Evolutionary conservation across 2,329 filamentous ascomycete species (phyloP).

Genomic region (Verticillium nubilum): DNA sequence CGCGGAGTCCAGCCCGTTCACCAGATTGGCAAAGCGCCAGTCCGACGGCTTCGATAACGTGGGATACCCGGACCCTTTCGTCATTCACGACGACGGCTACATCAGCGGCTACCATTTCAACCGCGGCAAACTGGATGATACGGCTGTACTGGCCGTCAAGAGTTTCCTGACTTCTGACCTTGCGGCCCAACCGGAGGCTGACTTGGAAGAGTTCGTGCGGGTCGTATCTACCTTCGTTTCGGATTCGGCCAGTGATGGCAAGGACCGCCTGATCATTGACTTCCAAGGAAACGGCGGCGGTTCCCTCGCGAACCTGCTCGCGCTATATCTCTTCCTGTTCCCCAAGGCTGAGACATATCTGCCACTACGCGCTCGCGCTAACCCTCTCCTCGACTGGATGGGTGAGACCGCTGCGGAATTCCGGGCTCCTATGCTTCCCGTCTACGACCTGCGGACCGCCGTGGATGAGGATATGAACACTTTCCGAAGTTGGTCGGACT

Average conservation of each 20-base stretch:
- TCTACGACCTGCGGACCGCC: conserved; percentile 11
- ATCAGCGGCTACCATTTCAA: conserved; percentile 8
- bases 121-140: background rate
- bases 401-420: background rate
- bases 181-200: background rate
- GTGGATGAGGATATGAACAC: conserved; percentile 4
- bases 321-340: conserved; percentile 7
- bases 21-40: background rate
- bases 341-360: conserved; percentile 3
- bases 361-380: conserved; percentile 9
- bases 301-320: conserved; percentile 11
- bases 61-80: conserved; percentile 7
- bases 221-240: conserved; percentile 33
- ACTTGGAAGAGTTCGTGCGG: conserved; percentile 1
- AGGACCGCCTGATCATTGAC: conserved; percentile 59
- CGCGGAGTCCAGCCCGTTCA: background rate
- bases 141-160: conserved; percentile 9
- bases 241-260: conserved; percentile 35
- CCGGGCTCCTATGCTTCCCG: conserved; percentile 1
- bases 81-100: conserved; percentile 6
- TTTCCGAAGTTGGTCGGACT: conserved; percentile 29
- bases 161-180: conserved; percentile 2
- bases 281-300: conserved; percentile 58
- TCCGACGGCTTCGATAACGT: background rate
- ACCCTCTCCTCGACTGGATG: conserved; percentile 5